phyloP scores from a whole-genome alignment of 1,139 yeast genomes.

The Zygotorulaspora mrakii region DNA sequence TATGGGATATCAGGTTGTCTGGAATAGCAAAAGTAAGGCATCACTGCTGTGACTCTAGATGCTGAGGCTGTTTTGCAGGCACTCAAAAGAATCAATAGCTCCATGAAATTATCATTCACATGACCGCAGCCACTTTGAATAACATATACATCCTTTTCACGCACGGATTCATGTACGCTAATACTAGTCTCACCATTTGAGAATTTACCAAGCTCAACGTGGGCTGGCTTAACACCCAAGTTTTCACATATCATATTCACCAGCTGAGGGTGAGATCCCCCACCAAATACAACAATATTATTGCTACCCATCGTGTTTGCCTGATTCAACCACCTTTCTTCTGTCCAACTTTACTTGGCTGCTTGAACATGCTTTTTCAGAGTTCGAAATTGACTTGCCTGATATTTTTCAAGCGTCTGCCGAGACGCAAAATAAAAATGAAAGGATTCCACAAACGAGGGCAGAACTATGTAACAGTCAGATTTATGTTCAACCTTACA shows the following conservation, averaged over 20 bases:
- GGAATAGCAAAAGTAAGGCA: slow-evolving; percentile 93
- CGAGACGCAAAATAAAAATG: no score
- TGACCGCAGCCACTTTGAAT: slow-evolving; percentile 68
- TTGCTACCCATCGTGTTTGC: slow-evolving; percentile 44
- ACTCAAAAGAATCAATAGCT: slow-evolving; percentile 78
- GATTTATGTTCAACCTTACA: no score
- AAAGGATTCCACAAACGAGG: no score
- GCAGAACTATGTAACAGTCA: no score
- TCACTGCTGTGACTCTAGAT: slow-evolving; percentile 84
- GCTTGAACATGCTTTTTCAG: no score
- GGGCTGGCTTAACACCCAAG: slow-evolving; percentile 58
- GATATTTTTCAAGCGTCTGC: no score
- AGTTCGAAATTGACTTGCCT: no score
- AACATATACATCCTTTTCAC: slow-evolving; percentile 91
- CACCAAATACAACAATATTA: slow-evolving; percentile 68
- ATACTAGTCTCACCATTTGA: slow-evolving; percentile 90
- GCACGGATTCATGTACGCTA: slow-evolving; percentile 74
- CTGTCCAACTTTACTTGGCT: no score
- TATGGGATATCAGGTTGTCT: slow-evolving; percentile 96
- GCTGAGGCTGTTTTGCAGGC: slow-evolving; percentile 98
- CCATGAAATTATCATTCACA: slow-evolving; percentile 88
- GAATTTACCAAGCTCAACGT: slow-evolving; percentile 56
- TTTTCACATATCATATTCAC: slow-evolving; percentile 62
- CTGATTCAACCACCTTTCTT: background rate
- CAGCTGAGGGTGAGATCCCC: slow-evolving; percentile 62